Conservation (phyloP, 139 green algal genomes). For the Chlorella sorokiniana region DNA sequence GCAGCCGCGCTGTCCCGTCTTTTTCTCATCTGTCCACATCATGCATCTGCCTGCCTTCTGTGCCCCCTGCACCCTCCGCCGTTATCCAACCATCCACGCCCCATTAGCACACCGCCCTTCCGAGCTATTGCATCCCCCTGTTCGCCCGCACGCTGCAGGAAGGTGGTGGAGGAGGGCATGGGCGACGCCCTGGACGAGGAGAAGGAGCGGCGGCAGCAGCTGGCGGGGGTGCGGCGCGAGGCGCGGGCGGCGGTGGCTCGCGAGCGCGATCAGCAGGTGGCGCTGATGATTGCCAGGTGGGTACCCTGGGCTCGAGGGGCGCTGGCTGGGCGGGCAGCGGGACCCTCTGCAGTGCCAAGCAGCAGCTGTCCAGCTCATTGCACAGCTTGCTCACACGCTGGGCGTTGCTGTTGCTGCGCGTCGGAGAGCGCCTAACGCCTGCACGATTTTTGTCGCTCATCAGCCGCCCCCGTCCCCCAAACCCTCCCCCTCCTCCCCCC, state of each 20-base stretch:
- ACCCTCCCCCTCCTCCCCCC: background rate
- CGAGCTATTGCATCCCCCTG: background rate
- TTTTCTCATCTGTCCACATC: too few species aligned
- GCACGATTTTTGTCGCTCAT: too few species aligned
- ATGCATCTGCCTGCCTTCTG: too few species aligned
- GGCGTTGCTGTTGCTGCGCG: too few species aligned
- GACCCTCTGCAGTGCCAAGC: background rate
- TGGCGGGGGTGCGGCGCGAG: constrained; percentile 24
- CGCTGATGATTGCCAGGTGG: constrained; percentile 42
- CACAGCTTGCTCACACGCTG: too few species aligned
- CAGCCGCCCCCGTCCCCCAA: too few species aligned
- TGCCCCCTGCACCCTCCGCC: too few species aligned
- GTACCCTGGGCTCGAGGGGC: too few species aligned
- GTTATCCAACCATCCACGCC: background rate
- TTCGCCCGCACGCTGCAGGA: background rate
- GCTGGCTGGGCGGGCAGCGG: too few species aligned
- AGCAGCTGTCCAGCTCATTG: background rate
- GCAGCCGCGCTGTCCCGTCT: too few species aligned
- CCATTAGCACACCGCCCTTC: too few species aligned
- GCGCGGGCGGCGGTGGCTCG: constrained; percentile 31
- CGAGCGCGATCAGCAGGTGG: constrained; percentile 52
- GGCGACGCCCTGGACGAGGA: constrained; percentile 32
- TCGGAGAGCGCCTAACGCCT: too few species aligned
- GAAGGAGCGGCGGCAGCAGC: constrained; percentile 25
- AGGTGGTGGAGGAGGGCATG: constrained; percentile 36